Conservation (phyloP, 352 stramenopile species). For the Phytophthora brassicae region DNA sequence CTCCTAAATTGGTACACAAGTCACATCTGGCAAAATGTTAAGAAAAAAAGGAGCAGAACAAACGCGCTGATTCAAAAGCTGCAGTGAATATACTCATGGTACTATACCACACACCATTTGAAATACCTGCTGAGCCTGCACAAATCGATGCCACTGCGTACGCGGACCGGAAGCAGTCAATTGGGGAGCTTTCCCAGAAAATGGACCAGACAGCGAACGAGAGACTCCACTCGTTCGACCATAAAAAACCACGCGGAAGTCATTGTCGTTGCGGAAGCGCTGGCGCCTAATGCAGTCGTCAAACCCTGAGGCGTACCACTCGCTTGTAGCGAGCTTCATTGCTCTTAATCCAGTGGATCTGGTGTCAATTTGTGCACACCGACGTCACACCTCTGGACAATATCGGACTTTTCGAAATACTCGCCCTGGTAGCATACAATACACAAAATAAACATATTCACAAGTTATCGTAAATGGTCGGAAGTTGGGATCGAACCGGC, state of each 20-base stretch:
- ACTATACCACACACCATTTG: slow-evolving; percentile 1
- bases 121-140: not conserved
- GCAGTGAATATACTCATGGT: slow-evolving; percentile 1
- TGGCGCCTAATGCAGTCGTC: not conserved
- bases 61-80: slow-evolving; percentile 5
- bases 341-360: not conserved
- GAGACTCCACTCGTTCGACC: not conserved
- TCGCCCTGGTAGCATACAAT: not conserved
- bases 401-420: not conserved
- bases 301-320: not conserved
- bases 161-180: not conserved
- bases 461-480: not conserved
- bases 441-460: not conserved
- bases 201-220: not conserved
- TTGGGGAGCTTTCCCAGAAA: not conserved
- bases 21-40: slow-evolving; percentile 2
- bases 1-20: slow-evolving; percentile 4
- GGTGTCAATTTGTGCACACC: not conserved
- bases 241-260: not conserved
- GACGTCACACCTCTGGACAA: not conserved
- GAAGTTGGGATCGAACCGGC: slow-evolving; percentile 9
- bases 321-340: not conserved
- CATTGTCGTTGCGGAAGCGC: slow-evolving; percentile 4
- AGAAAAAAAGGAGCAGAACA: slow-evolving; percentile 7
- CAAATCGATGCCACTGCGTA: not conserved